A percentile compares a stretch with the other conserved stretches of the same genome.
These are phyloP conservation scores for Flaveria bidentis DNA, from an alignment of 129 eudicot species.

Conservation along the genomic window DNA sequence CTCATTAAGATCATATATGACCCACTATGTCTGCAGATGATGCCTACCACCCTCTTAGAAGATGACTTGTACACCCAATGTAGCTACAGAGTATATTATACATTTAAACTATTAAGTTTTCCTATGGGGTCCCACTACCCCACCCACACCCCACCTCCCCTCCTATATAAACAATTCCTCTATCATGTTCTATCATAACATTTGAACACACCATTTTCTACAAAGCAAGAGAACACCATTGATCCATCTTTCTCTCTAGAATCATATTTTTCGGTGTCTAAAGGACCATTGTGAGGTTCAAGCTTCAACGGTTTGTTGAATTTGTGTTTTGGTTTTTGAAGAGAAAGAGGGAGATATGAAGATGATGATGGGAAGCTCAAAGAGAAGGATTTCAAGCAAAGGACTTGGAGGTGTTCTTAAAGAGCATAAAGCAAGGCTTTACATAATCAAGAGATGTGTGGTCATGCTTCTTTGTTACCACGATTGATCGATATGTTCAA, in stretches of 20 bases:
- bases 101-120: neutral
- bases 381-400: conserved; percentile 80
- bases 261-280: neutral
- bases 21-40: conserved; percentile 76
- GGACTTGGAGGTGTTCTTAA: conserved; percentile 84
- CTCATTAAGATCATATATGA: conserved; percentile 52
- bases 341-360: conserved; percentile 30
- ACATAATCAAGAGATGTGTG: conserved; percentile 87
- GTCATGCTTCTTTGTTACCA: conserved; percentile 97
- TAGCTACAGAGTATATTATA: conserved; percentile 28
- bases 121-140: conserved; percentile 9
- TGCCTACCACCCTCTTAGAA: conserved; percentile 30
- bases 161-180: conserved; percentile 56
- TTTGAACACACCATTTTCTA: conserved; percentile 19
- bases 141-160: neutral
- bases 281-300: neutral
- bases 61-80: conserved; percentile 43
- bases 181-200: conserved; percentile 31
- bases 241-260: neutral
- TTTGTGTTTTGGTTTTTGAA: neutral
- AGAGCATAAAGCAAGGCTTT: conserved; percentile 90
- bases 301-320: neutral
- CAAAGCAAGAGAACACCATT: conserved; percentile 25
- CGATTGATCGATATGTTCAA: conserved; percentile 37
- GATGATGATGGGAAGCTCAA: conserved; percentile 66